Evolutionary conservation across 441 rosid species (phyloP).

Genomic region (Melastoma candidum): DNA sequence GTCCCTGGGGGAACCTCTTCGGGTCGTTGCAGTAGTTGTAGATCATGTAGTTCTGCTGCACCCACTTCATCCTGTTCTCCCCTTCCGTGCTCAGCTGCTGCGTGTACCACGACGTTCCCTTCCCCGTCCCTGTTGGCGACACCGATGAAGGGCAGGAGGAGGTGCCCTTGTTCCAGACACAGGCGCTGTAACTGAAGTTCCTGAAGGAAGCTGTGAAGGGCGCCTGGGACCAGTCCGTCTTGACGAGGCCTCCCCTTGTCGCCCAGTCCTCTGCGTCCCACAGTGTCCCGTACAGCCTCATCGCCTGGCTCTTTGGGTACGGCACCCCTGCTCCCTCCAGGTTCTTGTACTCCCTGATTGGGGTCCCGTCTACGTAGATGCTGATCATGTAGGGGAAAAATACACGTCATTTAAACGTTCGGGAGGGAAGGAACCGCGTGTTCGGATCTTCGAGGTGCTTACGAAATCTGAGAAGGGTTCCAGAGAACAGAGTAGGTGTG

Average conservation of each 20-base stretch:
- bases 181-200: too few species aligned
- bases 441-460: too few species aligned
- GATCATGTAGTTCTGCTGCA: constrained; percentile 27
- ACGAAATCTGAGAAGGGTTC: too few species aligned
- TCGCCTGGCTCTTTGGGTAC: constrained; percentile 10
- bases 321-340: constrained; percentile 5
- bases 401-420: too few species aligned
- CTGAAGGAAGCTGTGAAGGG: too few species aligned
- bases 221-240: constrained; percentile 8
- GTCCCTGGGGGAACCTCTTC: constrained; percentile 27
- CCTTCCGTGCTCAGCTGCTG: constrained; percentile 3
- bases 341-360: constrained; percentile 11
- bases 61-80: constrained; percentile 25
- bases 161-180: too few species aligned
- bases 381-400: not conserved
- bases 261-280: constrained; percentile 8
- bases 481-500: too few species aligned
- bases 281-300: constrained; percentile 1
- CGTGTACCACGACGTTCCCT: too few species aligned
- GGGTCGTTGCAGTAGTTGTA: constrained; percentile 29
- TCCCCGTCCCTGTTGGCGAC: too few species aligned
- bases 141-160: too few species aligned
- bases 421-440: too few species aligned
- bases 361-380: constrained; percentile 6
- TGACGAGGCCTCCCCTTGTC: constrained; percentile 7